These are phyloP conservation scores for Tetragonia tetragonoides DNA, from an alignment of 148 eudicot species.

Conservation along the genomic window DNA sequence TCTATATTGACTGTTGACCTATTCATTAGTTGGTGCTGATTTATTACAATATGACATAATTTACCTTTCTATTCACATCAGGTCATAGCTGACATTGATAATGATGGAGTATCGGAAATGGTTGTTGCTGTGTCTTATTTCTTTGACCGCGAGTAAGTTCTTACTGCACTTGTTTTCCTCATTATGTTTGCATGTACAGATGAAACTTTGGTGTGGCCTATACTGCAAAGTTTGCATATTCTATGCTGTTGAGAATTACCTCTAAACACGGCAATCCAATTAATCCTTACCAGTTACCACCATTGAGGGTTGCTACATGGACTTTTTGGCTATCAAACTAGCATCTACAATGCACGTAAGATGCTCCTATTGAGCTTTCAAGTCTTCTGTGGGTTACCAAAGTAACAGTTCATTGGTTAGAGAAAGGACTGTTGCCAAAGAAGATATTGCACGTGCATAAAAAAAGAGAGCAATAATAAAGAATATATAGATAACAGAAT, in stretches of 20 bases:
- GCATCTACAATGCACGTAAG: too few relatives aligned
- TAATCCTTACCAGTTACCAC: too few relatives aligned
- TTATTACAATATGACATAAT: conserved; percentile 1
- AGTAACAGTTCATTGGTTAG: too few relatives aligned
- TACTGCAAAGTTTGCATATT: background rate
- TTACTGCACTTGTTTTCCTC: background rate
- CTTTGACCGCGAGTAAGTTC: conserved; percentile 98
- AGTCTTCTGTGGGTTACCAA: too few relatives aligned
- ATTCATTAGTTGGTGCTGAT: background rate
- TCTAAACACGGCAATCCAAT: too few relatives aligned
- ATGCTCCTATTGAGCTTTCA: too few relatives aligned
- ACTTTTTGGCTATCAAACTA: too few relatives aligned
- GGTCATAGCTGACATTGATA: conserved; percentile 98
- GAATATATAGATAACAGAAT: too few relatives aligned
- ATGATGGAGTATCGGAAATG: conserved; percentile 95
- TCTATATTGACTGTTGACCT: background rate
- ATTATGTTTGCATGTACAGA: background rate
- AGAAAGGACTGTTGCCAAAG: too few relatives aligned
- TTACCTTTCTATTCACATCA: conserved; percentile 26
- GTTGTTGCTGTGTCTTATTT: conserved; percentile 96
- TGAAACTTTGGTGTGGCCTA: background rate
- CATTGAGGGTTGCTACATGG: too few relatives aligned
- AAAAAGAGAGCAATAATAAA: too few relatives aligned
- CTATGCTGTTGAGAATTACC: background rate
- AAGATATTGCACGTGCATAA: too few relatives aligned